Conservation (phyloP, 2,329 filamentous ascomycete species). For the Huntiella moniliformis region DNA sequence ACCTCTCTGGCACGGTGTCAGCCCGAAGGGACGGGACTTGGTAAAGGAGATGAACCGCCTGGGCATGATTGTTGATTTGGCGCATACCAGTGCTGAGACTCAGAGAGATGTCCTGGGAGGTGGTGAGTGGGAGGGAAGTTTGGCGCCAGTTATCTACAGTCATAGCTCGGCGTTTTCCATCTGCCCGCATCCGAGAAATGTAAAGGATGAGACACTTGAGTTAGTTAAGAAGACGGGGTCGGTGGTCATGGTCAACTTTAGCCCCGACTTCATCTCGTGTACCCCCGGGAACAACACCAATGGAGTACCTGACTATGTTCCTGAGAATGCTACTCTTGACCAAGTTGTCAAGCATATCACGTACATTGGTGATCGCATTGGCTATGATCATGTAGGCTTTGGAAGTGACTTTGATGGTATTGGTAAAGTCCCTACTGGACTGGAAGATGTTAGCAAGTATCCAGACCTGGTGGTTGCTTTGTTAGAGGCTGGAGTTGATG, state of each 20-base stretch:
- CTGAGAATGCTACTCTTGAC: conserved; percentile 50
- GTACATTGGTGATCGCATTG: conserved; percentile 66
- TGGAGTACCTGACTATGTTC: conserved; percentile 49
- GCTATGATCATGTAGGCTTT: conserved; percentile 72
- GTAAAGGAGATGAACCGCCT: conserved; percentile 84
- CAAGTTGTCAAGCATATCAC: conserved; percentile 67
- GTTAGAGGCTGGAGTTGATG: conserved; percentile 52
- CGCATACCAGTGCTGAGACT: conserved; percentile 59
- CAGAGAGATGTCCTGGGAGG: conserved; percentile 64
- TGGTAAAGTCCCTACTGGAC: conserved; percentile 41
- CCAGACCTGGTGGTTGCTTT: conserved; percentile 62
- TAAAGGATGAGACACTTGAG: conserved; percentile 64
- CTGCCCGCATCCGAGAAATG: conserved; percentile 80
- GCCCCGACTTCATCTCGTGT: conserved; percentile 68
- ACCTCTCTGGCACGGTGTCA: conserved; percentile 54
- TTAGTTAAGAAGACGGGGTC: conserved; percentile 55
- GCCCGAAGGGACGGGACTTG: conserved; percentile 45
- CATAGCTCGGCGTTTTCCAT: conserved; percentile 67
- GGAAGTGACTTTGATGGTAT: conserved; percentile 86
- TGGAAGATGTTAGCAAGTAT: conserved; percentile 74
- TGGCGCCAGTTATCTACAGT: conserved; percentile 72
- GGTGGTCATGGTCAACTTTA: conserved; percentile 83
- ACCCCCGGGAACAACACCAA: conserved; percentile 35
- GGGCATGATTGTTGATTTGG: conserved; percentile 83
- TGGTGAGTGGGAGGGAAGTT: conserved; percentile 48